Evolutionary conservation across 2,329 filamentous ascomycete genomes (phyloP).

Genomic region (Colletotrichum orchidophilum): DNA sequence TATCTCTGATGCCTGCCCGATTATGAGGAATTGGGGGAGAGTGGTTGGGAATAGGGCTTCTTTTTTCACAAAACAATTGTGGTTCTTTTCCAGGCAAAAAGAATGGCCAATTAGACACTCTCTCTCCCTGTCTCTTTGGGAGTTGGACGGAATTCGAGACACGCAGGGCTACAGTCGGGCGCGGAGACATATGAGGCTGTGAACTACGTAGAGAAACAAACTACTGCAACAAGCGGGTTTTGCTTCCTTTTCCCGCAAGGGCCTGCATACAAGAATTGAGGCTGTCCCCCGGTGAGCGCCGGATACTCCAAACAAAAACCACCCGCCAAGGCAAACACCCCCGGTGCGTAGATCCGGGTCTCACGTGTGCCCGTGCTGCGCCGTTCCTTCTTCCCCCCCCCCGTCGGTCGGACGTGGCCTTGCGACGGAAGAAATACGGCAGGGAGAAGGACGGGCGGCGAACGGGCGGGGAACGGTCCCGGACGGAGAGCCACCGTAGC

Average conservation of each 20-base stretch:
- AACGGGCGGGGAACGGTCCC: neutral
- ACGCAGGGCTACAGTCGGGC: neutral
- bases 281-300: neutral
- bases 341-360: slow-evolving; percentile 15
- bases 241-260: neutral
- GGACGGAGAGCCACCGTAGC: neutral
- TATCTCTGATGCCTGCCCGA: neutral
- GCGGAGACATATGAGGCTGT: neutral
- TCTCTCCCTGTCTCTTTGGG: neutral
- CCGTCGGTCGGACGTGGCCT: neutral
- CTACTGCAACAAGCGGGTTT: neutral
- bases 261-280: neutral
- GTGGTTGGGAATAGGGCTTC: neutral
- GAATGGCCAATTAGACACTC: neutral
- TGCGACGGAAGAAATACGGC: neutral
- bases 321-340: neutral
- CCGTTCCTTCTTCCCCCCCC: neutral
- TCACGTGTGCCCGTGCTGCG: slow-evolving; percentile 3
- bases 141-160: neutral
- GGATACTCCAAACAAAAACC: neutral
- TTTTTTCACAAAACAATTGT: neutral
- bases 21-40: neutral
- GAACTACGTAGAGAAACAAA: neutral
- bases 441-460: neutral
- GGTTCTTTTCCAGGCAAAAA: neutral